Base-by-base conservation (phyloP, 2,329 filamentous ascomycete species). In the Chrysoporthe cubensis region DNA sequence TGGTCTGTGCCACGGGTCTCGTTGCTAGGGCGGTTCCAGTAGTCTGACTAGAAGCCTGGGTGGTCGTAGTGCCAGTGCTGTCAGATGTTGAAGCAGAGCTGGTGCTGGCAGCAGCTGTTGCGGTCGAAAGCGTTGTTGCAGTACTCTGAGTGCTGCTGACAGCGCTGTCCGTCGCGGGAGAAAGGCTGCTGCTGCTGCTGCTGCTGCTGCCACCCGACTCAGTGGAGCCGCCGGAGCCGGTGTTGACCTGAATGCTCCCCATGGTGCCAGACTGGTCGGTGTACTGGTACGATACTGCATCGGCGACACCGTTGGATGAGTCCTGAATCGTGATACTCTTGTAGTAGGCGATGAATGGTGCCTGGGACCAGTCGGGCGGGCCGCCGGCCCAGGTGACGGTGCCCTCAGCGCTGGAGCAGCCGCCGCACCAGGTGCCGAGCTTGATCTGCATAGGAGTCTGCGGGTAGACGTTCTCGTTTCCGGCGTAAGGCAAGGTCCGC, bases 371-470 rank as follows among this genome's bases (percentile, higher is more conserved):
- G 75, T 87, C 78, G 72, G 85, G 78, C 63, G 75, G 70, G 66
- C 90, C 90, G 60, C 90, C 89, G 58, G 90, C 89, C 90, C 90
- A 92, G 65, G 86, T 76, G 67, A 90, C 83, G 34, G 88, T 90
- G 60, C 90, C 89, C n/a, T 83, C 77, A 48, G 81, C 76, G 66
- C 79, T 77, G 71, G 84, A 77, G 73, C 82, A 74, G 72, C 84
- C 85, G 32, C 80, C 84, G 57, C 84, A 78, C 82, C 85, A 88
- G 71, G 84, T 84, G 62, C 88, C 87, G 62, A 91, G 80, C 80
- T 88, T 88, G 73, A 90, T 76, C 66, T 86, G 85, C 85, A 90
- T 90, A 11, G 90, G 90, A 0, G 89, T 90, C 78, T 92, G 90
- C 1, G 90, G 90, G 78, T 85, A 93, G 66, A 81, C 77, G 9